Base-by-base conservation (phyloP, 148 eudicot species). In the Chenopodium formosanum region DNA sequence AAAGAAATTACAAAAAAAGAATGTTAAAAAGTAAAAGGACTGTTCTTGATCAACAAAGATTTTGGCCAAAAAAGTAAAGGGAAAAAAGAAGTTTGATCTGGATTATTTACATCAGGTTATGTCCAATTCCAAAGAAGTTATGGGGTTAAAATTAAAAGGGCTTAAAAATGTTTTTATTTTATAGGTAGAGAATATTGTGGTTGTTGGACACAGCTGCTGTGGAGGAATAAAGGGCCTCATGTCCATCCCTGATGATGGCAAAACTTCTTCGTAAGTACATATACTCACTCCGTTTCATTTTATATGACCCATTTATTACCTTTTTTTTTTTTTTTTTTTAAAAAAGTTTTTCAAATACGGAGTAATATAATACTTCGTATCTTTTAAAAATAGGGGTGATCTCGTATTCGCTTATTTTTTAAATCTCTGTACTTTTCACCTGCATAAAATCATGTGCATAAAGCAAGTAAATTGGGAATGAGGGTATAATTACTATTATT, bases 221-320 rank as follows among this genome's bases (percentile, higher is more conserved):
- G 99, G 99, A 72, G 99, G 99, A 84, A 96, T 96, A 48, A 96
- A 92, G 84, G 98, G 98, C 13, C 98, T 96, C 68, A 96, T 96
- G 99, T 96, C 99, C 50, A 86, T 94, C 47, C 91, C 98, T 71
- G 97, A 96, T 53, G 94, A 94, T 86, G 99, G 98, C 75, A 60
- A 87, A 80, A 89, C 92, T 37, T 76, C 94, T n/a, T 90, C 91
- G 99, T 94, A 73, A 74, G 89, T 81, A 65, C n/a, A 68, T 40
- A 68, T 40, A 78, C 27, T 73, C 7, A 40, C 44, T 6, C 44
- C 8, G 44, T 40, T 40, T 40, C 44, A 40, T 5, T 37, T 37
- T 37, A 37, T 6, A 4, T 37, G 0, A 5, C 44, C 7, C 0
- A 6, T 37, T 37, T 37, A 5, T 37, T 5, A 37, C 7, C 7